Conservation (phyloP, 768 basidiomycete genomes). For the Calocera viscosa region DNA sequence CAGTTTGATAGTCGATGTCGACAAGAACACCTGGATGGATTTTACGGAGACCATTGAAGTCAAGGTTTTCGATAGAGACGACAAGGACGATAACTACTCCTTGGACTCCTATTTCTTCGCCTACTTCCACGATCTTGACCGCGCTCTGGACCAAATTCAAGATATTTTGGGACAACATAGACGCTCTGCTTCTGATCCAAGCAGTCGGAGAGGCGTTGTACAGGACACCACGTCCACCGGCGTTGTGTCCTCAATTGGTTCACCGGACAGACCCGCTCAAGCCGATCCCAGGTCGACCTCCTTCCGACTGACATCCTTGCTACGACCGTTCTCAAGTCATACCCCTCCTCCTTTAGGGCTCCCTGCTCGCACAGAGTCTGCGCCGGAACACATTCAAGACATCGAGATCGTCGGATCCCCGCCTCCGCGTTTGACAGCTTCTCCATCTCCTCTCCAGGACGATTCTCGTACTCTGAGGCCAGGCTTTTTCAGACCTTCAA, state of each 20-base stretch:
- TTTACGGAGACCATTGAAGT: slow-evolving; percentile 95
- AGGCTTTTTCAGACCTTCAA: not conserved
- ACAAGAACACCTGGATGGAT: slow-evolving; percentile 77
- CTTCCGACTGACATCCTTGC: slow-evolving; percentile 52
- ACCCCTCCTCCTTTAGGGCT: not conserved
- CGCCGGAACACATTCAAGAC: not conserved
- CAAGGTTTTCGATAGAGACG: slow-evolving; percentile 58
- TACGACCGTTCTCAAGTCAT: slow-evolving; percentile 44
- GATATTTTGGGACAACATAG: slow-evolving; percentile 46
- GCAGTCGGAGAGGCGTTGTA: slow-evolving; percentile 14
- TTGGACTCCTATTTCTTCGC: slow-evolving; percentile 89
- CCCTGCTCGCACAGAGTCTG: not conserved
- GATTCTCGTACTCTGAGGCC: not conserved
- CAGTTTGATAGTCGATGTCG: slow-evolving; percentile 75
- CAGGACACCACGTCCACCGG: slow-evolving; percentile 8
- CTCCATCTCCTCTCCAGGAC: not conserved
- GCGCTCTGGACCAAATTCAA: slow-evolving; percentile 69
- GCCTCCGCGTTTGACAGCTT: not conserved
- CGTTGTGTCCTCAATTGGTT: not conserved
- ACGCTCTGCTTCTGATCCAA: slow-evolving; percentile 12
- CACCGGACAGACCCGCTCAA: not conserved
- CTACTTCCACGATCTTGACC: slow-evolving; percentile 73
- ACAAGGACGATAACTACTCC: slow-evolving; percentile 62
- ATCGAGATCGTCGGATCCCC: not conserved
- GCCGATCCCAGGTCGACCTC: not conserved